Conservation (phyloP, 306 rosid genomes). For the Gleditsia sinensis region DNA sequence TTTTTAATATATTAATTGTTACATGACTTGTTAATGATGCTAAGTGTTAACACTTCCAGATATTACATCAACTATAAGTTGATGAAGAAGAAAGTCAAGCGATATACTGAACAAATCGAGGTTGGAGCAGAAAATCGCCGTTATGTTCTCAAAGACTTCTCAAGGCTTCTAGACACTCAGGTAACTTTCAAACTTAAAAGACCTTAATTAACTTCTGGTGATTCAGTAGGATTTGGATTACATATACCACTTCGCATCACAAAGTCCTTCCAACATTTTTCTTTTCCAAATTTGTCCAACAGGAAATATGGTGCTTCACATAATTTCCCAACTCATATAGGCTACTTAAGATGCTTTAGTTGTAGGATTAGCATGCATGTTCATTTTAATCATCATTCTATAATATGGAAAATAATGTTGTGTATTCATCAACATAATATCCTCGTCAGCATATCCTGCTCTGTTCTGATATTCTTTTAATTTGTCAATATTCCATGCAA, state of each 20-base stretch:
- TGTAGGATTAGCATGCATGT: neutral
- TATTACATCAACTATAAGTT: slow-evolving; percentile 75
- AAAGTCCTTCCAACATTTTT: neutral
- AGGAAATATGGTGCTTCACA: neutral
- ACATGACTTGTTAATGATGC: neutral
- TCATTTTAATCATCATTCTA: neutral
- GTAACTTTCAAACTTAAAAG: slow-evolving; percentile 40
- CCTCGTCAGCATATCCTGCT: neutral
- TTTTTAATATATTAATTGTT: slow-evolving; percentile 12
- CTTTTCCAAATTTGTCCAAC: neutral
- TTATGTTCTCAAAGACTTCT: slow-evolving; percentile 74
- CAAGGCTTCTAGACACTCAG: slow-evolving; percentile 70
- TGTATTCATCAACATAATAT: neutral
- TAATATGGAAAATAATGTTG: neutral
- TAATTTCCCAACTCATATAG: neutral
- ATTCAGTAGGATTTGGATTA: neutral
- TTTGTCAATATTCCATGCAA: neutral
- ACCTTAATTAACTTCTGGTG: neutral
- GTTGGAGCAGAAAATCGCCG: slow-evolving; percentile 61
- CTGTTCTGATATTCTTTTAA: neutral
- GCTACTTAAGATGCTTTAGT: neutral
- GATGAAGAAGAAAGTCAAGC: slow-evolving; percentile 81
- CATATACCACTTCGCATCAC: neutral
- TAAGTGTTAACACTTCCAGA: slow-evolving; percentile 37
- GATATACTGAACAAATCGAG: slow-evolving; percentile 64